phyloP scores from a whole-genome alignment of 108 stramenopile species.

The Nannochloropsis salina region DNA sequence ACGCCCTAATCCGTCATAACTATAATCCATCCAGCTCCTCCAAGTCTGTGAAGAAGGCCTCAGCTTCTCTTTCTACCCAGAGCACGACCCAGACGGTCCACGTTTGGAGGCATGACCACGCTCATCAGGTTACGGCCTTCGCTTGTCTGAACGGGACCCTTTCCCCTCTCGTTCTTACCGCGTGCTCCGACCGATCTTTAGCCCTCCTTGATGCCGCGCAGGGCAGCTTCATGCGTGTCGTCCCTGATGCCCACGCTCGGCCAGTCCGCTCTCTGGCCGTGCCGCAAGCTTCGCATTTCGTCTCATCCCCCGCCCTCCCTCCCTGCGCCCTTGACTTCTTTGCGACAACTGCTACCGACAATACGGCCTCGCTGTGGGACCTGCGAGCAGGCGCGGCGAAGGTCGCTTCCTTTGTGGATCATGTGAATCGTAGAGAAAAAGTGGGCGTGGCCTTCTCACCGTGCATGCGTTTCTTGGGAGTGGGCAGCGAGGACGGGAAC shows the following conservation, averaged over 20 bases:
- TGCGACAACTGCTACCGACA: conserved; percentile 22
- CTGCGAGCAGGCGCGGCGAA: conserved; percentile 19
- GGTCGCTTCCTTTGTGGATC: conserved; percentile 7
- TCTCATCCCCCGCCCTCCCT: background rate
- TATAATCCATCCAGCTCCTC: background rate
- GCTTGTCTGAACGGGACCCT: conserved; percentile 29
- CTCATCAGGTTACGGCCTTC: conserved; percentile 18
- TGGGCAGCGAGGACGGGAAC: conserved; percentile 28
- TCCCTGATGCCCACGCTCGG: conserved; percentile 22
- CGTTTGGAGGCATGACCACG: background rate
- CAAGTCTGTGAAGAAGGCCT: background rate
- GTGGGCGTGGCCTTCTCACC: conserved; percentile 13
- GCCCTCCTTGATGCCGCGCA: conserved; percentile 23
- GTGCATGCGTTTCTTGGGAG: conserved; percentile 22
- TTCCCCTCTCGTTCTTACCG: conserved; percentile 26
- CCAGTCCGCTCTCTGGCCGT: conserved; percentile 17
- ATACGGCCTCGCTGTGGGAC: conserved; percentile 24
- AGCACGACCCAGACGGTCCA: background rate
- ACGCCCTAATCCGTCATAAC: background rate
- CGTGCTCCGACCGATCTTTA: conserved; percentile 27
- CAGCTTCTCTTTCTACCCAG: background rate
- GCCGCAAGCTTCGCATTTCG: conserved; percentile 25
- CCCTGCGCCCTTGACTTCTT: conserved; percentile 16
- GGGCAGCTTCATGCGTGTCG: conserved; percentile 17
- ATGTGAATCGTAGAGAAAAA: conserved; percentile 26